A percentile compares a stretch with the other conserved stretches of the same genome.
These are phyloP conservation scores for Coniochaeta prunicola DNA, from an alignment of 2,329 filamentous ascomycete species.

Conservation along the genomic window DNA sequence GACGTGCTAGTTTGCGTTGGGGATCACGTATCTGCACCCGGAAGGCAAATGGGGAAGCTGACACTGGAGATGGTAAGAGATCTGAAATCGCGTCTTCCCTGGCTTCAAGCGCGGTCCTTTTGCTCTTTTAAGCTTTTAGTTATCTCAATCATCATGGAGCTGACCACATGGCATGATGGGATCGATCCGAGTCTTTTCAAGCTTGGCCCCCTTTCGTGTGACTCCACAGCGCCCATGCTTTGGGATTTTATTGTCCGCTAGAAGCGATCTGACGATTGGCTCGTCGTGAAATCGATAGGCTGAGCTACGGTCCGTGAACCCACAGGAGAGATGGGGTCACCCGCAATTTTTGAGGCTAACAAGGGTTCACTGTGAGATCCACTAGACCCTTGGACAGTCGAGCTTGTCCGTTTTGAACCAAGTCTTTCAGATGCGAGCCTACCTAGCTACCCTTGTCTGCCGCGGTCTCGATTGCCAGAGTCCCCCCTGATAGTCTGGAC, in stretches of 20 bases:
- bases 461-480: not conserved
- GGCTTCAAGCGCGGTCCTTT: not conserved
- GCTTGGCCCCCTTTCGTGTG: not conserved
- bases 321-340: not conserved
- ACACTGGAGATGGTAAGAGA: too few species aligned
- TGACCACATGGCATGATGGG: not conserved
- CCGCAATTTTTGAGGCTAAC: not conserved
- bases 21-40: too few species aligned
- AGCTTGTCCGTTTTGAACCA: not conserved
- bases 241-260: not conserved
- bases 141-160: not conserved
- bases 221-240: not conserved
- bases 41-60: too few species aligned
- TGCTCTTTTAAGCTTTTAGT: not conserved
- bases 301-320: too few species aligned
- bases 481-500: not conserved
- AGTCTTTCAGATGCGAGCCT: too few species aligned
- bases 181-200: not conserved
- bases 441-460: not conserved
- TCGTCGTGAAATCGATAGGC: not conserved
- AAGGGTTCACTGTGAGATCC: not conserved
- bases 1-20: too few species aligned
- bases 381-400: not conserved
- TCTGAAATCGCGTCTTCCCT: too few species aligned
- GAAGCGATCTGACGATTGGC: not conserved